Evolutionary conservation across 176 grass and related monocot species (phyloP).

Genomic region (Zea luxurians): DNA sequence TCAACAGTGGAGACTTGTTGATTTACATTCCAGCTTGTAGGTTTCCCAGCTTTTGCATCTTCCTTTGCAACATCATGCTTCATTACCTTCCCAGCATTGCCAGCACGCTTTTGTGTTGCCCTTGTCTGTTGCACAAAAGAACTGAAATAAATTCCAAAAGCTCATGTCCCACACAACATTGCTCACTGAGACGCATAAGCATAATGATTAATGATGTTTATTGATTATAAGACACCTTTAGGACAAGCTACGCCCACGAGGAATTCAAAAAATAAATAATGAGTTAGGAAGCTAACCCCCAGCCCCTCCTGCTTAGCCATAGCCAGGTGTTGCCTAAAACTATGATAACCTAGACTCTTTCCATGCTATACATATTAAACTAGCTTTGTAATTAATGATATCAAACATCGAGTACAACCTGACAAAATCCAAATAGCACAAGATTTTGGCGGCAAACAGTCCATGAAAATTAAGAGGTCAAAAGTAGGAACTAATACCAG

Average conservation of each 20-base stretch:
- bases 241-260: background rate
- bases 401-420: background rate
- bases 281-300: background rate
- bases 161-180: slow-evolving; percentile 19
- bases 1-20: slow-evolving; percentile 55
- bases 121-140: slow-evolving; percentile 56
- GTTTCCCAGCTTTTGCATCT: slow-evolving; percentile 74
- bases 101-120: slow-evolving; percentile 57
- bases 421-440: background rate
- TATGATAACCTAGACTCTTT: background rate
- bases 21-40: slow-evolving; percentile 48
- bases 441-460: background rate
- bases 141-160: slow-evolving; percentile 29
- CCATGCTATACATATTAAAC: background rate
- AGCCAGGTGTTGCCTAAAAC: slow-evolving; percentile 7
- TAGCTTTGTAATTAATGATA: background rate
- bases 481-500: background rate
- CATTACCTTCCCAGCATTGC: slow-evolving; percentile 60
- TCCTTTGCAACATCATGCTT: slow-evolving; percentile 72
- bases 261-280: slow-evolving; percentile 7
- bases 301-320: background rate
- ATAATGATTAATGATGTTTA: slow-evolving; percentile 28
- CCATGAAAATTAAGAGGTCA: background rate
- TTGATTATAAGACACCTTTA: background rate
- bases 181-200: slow-evolving; percentile 10